A percentile compares a stretch with the other conserved stretches of the same genome.
phyloP scores from a whole-genome alignment of 176 grass and related monocot genomes.

The sorghum (Sorghum bicolor) region DNA sequence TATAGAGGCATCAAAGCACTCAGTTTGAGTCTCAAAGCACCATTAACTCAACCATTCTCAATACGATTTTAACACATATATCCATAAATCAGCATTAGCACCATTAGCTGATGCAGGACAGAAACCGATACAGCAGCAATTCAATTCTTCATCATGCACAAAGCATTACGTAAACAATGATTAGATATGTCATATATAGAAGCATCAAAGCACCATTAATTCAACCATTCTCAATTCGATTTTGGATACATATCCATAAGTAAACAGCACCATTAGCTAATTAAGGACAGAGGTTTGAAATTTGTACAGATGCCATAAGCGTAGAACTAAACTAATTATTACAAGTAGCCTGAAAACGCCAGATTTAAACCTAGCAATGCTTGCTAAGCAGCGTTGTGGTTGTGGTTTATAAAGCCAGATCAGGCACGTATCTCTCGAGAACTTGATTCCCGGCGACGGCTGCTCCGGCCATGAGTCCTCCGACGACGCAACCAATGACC shows the following conservation, averaged over 20 bases:
- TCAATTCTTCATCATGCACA: neutral
- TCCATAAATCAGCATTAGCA: too few relatives aligned
- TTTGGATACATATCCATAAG: neutral
- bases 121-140: too few relatives aligned
- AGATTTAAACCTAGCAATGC: neutral
- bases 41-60: too few relatives aligned
- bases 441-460: conserved; percentile 37
- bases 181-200: neutral
- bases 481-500: conserved; percentile 45
- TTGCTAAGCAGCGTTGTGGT: neutral
- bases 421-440: conserved; percentile 49
- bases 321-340: neutral
- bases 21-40: too few relatives aligned
- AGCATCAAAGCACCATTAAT: neutral
- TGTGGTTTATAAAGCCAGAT: conserved; percentile 32
- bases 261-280: neutral
- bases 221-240: neutral
- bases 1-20: neutral
- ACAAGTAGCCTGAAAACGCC: neutral
- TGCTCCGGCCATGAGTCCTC: conserved; percentile 59
- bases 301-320: neutral
- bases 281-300: neutral
- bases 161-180: neutral
- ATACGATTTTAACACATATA: too few relatives aligned
- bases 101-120: too few relatives aligned